Conservation (phyloP, 2,329 filamentous ascomycete genomes). For the Fusarium decemcellulare region DNA sequence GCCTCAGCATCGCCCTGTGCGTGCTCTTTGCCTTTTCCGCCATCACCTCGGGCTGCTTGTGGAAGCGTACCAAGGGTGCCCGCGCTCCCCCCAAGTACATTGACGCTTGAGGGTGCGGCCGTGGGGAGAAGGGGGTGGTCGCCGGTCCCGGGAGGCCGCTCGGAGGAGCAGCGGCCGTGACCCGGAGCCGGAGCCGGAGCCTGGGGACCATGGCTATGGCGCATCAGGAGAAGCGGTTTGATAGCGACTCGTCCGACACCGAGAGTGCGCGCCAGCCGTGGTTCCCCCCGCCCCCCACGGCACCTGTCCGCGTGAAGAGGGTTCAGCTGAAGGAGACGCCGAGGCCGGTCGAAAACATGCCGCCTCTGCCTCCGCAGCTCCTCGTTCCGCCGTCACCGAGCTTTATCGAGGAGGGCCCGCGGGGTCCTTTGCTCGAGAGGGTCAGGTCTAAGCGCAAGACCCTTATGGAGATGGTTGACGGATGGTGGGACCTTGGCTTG, state of each 20-base stretch:
- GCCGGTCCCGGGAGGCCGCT: conserved; percentile 27
- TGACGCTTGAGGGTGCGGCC: conserved; percentile 64
- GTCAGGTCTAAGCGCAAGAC: conserved; percentile 60
- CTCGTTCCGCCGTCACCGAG: conserved; percentile 40
- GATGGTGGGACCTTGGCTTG: conserved; percentile 69
- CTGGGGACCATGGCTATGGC: conserved; percentile 57
- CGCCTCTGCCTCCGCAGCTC: conserved; percentile 49
- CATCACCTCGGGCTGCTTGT: conserved; percentile 71
- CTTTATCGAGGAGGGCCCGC: conserved; percentile 31
- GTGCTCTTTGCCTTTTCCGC: conserved; percentile 77
- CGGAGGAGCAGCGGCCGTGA: conserved; percentile 33
- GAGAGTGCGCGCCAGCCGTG: conserved; percentile 48
- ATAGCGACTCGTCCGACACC: conserved; percentile 50
- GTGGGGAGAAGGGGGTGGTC: conserved; percentile 52
- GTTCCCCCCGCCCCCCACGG: conserved; percentile 56
- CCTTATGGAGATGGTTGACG: conserved; percentile 63
- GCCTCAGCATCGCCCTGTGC: conserved; percentile 83
- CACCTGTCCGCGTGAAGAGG: conserved; percentile 46
- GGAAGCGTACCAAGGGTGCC: conserved; percentile 68
- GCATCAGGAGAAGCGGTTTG: conserved; percentile 49
- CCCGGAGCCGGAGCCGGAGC: conserved; percentile 49
- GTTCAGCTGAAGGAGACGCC: conserved; percentile 40
- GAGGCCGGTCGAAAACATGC: conserved; percentile 48
- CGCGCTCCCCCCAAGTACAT: conserved; percentile 61
- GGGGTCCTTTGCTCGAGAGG: conserved; percentile 45